Base-by-base conservation (phyloP, 2,329 filamentous ascomycete genomes). In the Monosporascus sp. region DNA sequence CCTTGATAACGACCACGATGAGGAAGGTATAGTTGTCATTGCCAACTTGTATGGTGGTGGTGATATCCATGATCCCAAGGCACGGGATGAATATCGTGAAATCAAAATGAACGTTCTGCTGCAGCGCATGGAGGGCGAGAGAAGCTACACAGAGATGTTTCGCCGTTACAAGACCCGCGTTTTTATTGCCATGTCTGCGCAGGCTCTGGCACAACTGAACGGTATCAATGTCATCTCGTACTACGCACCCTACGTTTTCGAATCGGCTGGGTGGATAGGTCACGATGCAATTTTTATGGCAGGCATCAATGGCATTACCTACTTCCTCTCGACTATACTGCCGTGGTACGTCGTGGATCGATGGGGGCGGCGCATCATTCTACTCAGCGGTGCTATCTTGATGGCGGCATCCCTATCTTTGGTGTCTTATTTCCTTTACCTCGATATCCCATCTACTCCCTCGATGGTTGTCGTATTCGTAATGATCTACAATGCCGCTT, bases 211-310 rank as follows among this genome's bases (percentile, higher is more conserved):
- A 27, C 94, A 99, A 73, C 83, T 99, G 51, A 97, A 97, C 74
- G 94, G 94, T 60, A 99, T 99, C 76, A 99, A 99, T 73, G 94
- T 99, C 68, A 99, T 99, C 59, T 97, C 93, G 1, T 99, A 97
- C 78, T 99, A 99, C 68, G 94, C 94, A 1, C 94, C 94, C 0
- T 85, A 95, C 52, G 93, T 97, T 17, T 97, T 99, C 65, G 92
- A 97, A 72, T 92, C 92, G 55, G 94, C 94, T 38, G 93, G 94
- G n/a, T 97, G 93, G 94, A 74, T 83, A 52, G 94, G 93, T 27
- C 90, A 93, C 61, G 81, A 90, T 54, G 94, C 94, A 5, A 89
- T 97, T 58, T 80, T 97, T 56, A 97, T 97, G 94, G 96, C 94
- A 7, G 94, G 94, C 52, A 90, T 97, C 71, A 99, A 97, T 73